phyloP scores from a whole-genome alignment of 495 filamentous ascomycete genomes.

The Sphaerosporella brunnea region DNA sequence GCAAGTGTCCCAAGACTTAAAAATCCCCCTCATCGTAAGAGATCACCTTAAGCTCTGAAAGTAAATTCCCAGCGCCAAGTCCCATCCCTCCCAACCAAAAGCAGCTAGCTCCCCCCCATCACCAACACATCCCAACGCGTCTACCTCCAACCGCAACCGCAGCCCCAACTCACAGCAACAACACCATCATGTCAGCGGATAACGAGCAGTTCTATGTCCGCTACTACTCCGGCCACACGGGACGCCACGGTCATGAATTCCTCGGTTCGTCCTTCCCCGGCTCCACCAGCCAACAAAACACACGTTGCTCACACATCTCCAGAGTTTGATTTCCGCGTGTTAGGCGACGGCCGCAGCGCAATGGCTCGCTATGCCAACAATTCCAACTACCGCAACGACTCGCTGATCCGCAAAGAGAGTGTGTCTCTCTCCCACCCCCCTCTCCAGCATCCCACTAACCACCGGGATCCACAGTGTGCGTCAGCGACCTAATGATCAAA shows the following conservation, averaged over 20 bases:
- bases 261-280: constrained; percentile 43
- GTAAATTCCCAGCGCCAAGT: too few species aligned
- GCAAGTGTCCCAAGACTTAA: too few species aligned
- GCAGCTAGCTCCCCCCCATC: too few species aligned
- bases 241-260: constrained; percentile 96
- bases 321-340: constrained; percentile 95
- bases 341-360: constrained; percentile 88
- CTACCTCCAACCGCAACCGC: too few species aligned
- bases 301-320: background rate
- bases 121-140: constrained; percentile 6
- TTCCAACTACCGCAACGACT: constrained; percentile 98
- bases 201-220: constrained; percentile 82
- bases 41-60: too few species aligned
- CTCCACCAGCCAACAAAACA: background rate
- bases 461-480: constrained; percentile 56
- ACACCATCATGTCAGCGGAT: constrained; percentile 21
- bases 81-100: too few species aligned
- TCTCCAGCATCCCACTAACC: background rate
- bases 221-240: constrained; percentile 97
- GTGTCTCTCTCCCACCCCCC: constrained; percentile 27
- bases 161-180: too few species aligned
- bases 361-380: constrained; percentile 97
- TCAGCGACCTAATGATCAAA: constrained; percentile 76
- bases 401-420: constrained; percentile 98
- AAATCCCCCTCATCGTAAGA: too few species aligned